A percentile compares a stretch with the other conserved stretches of the same genome.
phyloP scores from a whole-genome alignment of 345 rosid genomes.

The Anacardium occidentale region DNA sequence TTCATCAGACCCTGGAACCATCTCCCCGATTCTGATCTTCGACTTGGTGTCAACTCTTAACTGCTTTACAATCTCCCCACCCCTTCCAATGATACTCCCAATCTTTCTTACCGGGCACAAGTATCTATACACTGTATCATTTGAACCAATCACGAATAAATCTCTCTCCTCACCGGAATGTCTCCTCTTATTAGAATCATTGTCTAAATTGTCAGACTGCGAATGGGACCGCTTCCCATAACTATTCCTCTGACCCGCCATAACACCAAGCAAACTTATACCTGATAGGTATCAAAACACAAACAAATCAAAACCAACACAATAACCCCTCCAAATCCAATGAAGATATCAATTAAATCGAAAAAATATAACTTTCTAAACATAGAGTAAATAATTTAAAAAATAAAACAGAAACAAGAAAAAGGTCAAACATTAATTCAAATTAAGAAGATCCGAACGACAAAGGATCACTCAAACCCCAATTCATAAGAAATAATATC shows the following conservation, averaged over 20 bases:
- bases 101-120: slow-evolving; percentile 80
- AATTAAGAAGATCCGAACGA: slow-evolving; percentile 10
- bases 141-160: slow-evolving; percentile 50
- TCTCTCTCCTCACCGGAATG: slow-evolving; percentile 73
- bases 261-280: slow-evolving; percentile 18
- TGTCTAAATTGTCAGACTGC: slow-evolving; percentile 62
- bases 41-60: slow-evolving; percentile 78
- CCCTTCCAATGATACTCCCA: slow-evolving; percentile 93
- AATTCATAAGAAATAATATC: neutral
- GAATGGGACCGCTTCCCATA: slow-evolving; percentile 76
- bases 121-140: slow-evolving; percentile 84
- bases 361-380: neutral
- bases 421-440: neutral
- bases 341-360: neutral
- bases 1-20: slow-evolving; percentile 74
- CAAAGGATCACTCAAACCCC: neutral
- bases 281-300: slow-evolving; percentile 20
- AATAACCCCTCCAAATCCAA: neutral
- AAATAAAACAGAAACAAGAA: neutral
- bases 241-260: slow-evolving; percentile 86
- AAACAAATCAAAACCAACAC: neutral
- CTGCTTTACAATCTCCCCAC: slow-evolving; percentile 95
- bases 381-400: neutral
- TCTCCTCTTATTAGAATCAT: slow-evolving; percentile 68
- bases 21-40: slow-evolving; percentile 82